Evolutionary conservation across 129 eudicot genomes (phyloP).

Genomic region (Solidago caesia): DNA sequence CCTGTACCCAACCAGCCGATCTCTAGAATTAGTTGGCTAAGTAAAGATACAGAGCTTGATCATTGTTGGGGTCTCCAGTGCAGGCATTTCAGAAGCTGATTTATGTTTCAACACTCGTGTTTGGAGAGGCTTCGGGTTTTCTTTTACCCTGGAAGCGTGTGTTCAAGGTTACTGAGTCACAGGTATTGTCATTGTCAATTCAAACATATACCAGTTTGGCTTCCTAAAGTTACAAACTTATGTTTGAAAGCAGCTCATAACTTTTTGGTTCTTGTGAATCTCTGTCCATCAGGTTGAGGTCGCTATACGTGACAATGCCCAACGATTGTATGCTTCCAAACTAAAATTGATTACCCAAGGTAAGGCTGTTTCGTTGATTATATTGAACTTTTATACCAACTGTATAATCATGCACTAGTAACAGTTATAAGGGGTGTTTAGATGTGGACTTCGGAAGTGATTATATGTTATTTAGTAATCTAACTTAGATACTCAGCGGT

Average conservation of each 20-base stretch:
- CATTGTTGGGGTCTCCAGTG: conserved; percentile 58
- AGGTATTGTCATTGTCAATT: conserved; percentile 49
- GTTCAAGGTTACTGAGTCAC: conserved; percentile 86
- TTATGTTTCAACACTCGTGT: conserved; percentile 89
- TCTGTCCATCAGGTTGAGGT: conserved; percentile 74
- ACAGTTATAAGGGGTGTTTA: not conserved
- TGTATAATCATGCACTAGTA: not conserved
- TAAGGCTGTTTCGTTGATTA: conserved; percentile 23
- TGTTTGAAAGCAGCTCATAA: conserved; percentile 16
- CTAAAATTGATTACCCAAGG: conserved; percentile 69
- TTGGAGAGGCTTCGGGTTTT: conserved; percentile 94
- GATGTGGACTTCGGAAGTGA: conserved; percentile 6
- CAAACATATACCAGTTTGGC: not conserved
- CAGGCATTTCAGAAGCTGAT: conserved; percentile 99
- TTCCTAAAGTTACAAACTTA: conserved; percentile 14
- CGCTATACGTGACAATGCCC: conserved; percentile 97
- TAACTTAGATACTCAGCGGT: not conserved
- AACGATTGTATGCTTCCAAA: conserved; percentile 70
- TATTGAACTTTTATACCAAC: not conserved
- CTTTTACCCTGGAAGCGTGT: conserved; percentile 99
- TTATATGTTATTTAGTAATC: not conserved
- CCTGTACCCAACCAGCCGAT: not conserved
- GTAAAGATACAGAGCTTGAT: conserved; percentile 57
- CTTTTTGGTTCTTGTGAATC: conserved; percentile 1
- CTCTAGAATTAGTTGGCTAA: not conserved